phyloP scores from a whole-genome alignment of 176 grass and related monocot species.

The Musa beccarii region DNA sequence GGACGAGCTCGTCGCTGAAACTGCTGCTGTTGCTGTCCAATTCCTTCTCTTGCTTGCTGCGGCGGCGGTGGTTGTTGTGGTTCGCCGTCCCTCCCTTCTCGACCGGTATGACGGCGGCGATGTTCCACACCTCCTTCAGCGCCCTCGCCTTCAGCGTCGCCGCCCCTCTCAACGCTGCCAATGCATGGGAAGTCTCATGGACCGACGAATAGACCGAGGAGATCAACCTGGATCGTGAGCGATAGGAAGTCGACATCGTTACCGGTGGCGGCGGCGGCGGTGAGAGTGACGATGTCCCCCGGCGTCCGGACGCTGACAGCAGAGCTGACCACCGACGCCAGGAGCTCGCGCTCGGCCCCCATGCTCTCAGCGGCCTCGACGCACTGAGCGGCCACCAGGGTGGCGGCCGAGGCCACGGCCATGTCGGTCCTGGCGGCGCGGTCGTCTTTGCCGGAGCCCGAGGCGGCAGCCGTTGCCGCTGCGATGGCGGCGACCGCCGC shows the following conservation, averaged over 20 bases:
- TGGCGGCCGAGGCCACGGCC: conserved; percentile 75
- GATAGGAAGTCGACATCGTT: background rate
- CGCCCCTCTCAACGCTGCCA: conserved; percentile 53
- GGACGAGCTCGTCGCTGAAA: conserved; percentile 47
- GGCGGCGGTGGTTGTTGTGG: conserved; percentile 25
- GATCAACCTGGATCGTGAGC: no score
- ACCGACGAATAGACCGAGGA: no score
- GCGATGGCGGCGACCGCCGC: conserved; percentile 67
- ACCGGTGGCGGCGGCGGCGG: conserved; percentile 92
- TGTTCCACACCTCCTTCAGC: conserved; percentile 77
- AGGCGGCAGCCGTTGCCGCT: conserved; percentile 47
- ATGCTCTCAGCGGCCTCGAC: conserved; percentile 67
- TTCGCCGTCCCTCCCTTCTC: conserved; percentile 43
- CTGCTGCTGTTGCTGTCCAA: conserved; percentile 57
- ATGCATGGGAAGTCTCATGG: background rate
- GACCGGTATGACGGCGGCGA: conserved; percentile 80
- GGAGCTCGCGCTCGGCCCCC: conserved; percentile 73
- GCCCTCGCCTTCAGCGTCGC: conserved; percentile 72
- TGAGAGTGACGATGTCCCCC: conserved; percentile 71
- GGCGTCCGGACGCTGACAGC: conserved; percentile 66
- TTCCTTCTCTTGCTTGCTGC: conserved; percentile 46
- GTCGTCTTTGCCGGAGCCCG: conserved; percentile 43
- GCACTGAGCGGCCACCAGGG: conserved; percentile 91
- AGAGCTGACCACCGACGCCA: conserved; percentile 57
- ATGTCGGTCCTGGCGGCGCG: conserved; percentile 60